phyloP scores from a whole-genome alignment of 2,329 filamentous ascomycete genomes.

The Teratosphaeria pseudoeucalypti region DNA sequence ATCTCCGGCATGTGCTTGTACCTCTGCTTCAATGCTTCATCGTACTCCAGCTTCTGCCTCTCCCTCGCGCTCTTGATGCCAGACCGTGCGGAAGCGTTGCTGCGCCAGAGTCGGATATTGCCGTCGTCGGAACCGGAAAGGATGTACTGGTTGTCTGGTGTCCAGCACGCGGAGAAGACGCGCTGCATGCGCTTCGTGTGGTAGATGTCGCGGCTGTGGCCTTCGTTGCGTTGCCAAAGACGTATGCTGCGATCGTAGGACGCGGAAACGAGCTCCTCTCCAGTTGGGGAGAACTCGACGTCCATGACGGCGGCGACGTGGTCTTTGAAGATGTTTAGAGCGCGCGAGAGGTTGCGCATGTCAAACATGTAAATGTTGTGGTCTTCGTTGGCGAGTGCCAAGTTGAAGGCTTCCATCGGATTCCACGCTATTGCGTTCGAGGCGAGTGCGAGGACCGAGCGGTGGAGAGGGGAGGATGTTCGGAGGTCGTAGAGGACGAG shows the following conservation, averaged over 20 bases:
- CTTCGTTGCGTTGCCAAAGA: slow-evolving; percentile 68
- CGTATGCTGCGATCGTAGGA: slow-evolving; percentile 83
- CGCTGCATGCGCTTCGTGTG: slow-evolving; percentile 98
- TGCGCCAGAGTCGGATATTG: slow-evolving; percentile 81
- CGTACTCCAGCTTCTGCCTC: slow-evolving; percentile 76
- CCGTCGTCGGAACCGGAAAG: slow-evolving; percentile 89
- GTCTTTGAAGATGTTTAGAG: slow-evolving; percentile 80
- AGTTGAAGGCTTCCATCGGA: slow-evolving; percentile 93
- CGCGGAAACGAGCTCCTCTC: slow-evolving; percentile 83
- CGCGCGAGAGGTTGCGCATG: slow-evolving; percentile 79
- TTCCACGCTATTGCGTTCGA: slow-evolving; percentile 85
- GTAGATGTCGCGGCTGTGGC: slow-evolving; percentile 85
- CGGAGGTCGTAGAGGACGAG: slow-evolving; percentile 87
- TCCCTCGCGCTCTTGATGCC: slow-evolving; percentile 80
- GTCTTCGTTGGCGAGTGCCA: slow-evolving; percentile 87
- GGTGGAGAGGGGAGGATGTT: slow-evolving; percentile 71
- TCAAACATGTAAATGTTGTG: slow-evolving; percentile 92
- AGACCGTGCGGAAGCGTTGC: slow-evolving; percentile 70
- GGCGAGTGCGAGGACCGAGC: slow-evolving; percentile 70
- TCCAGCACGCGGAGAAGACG: slow-evolving; percentile 76
- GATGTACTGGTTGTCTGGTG: slow-evolving; percentile 80
- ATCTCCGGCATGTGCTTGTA: slow-evolving; percentile 97
- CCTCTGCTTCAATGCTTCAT: slow-evolving; percentile 68
- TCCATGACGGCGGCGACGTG: slow-evolving; percentile 93
- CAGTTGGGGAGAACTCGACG: slow-evolving; percentile 88